Evolutionary conservation across 768 basidiomycete species (phyloP), one percentile per base, ranked within the genome.

Genomic region (Lyophyllum semitale): DNA sequence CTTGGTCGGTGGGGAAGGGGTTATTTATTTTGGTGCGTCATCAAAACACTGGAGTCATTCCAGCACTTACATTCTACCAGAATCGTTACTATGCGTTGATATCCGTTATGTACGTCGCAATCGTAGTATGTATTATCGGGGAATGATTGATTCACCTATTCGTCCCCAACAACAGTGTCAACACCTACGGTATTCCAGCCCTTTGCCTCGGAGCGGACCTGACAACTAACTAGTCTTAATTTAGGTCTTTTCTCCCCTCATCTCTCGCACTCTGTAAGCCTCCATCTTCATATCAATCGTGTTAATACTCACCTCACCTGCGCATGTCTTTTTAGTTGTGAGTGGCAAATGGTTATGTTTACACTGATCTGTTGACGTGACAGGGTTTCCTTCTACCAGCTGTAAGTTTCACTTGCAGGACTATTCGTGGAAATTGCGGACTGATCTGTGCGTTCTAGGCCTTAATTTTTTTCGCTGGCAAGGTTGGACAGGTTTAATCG

Each of bases 1-100:
- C 77, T n/a, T 84, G 82, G 82, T 80, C 82, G 13, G 64, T 76
- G 56, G 83, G 81, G 43, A 86, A 85, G 60, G 53, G 61, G 25
- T 60, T 86, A 54, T 86, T 86, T 66, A 63, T 86, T 35, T 35
- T 83, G 54, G 84, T 84, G 57, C 60, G 77, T 44, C 22, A 38
- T 26, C 27, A 41, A 26, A 18, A 35, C 40, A 12, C 25, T 20
- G 7, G 7, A 4, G 3, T 35, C 27, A 35, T 48, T 18, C 27
- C 38, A 23, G 23, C 23, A 32, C 52, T 55, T n/a, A 48, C 20
- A 2, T 32, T 51, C 4, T 20, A 15, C 30, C 57, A 84, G 84
- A 84, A 84, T 67, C 82, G 84, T 15, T 86, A 85, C 63, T 84
- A 82, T 66, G 71, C 76, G 12, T 62, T 84, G 55, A 62, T 71